A percentile compares a stretch with the other conserved stretches of the same genome.
These are phyloP conservation scores for Trichoderma oligosporum DNA, from an alignment of 2,329 filamentous ascomycete species.

Conservation along the genomic window DNA sequence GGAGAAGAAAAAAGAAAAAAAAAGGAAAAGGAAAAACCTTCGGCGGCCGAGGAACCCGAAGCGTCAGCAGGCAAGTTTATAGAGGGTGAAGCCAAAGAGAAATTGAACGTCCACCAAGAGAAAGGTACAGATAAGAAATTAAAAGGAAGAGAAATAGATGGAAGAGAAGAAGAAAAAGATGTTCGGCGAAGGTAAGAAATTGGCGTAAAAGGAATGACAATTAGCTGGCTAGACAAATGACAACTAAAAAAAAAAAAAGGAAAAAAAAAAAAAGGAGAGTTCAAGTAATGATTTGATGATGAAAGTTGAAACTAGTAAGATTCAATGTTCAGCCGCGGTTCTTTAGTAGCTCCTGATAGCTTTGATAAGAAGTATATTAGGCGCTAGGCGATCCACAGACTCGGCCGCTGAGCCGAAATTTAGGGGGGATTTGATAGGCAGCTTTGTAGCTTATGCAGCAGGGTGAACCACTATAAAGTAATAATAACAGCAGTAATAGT, in stretches of 20 bases:
- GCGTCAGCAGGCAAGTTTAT: background rate
- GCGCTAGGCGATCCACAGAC: no score
- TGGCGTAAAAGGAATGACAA: constrained; percentile 11
- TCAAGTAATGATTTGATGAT: constrained; percentile 2
- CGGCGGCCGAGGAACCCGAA: constrained; percentile 17
- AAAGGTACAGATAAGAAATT: background rate
- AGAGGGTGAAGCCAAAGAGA: background rate
- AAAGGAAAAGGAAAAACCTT: background rate
- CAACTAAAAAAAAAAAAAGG: background rate
- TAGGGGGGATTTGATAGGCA: no score
- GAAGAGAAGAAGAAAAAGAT: background rate
- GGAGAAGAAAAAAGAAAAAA: no score
- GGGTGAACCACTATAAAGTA: no score
- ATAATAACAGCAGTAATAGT: no score
- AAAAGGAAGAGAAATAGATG: background rate
- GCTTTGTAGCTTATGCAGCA: no score
- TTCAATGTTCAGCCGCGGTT: no score
- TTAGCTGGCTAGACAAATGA: no score
- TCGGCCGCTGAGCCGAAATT: no score
- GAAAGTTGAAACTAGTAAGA: background rate
- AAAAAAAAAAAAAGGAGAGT: background rate
- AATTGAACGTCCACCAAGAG: background rate
- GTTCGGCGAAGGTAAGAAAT: constrained; percentile 11
- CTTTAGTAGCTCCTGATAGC: no score
- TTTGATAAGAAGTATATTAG: no score